A percentile compares a stretch with the other conserved stretches of the same genome.
Conservation (phyloP, 805 yeast genomes). For the Candida vaughaniae region DNA sequence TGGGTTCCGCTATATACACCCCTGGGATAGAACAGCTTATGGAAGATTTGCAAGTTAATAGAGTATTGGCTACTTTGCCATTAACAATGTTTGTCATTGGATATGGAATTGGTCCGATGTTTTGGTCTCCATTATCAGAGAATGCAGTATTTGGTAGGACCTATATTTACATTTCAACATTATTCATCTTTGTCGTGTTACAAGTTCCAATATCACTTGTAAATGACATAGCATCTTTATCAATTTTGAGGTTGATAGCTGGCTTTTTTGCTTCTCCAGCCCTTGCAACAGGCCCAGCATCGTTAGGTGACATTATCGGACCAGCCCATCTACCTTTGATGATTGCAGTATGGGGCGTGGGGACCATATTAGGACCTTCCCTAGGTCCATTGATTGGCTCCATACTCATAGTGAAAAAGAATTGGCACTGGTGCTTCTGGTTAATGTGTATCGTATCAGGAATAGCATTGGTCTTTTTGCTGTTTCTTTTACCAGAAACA, state of each 20-base stretch:
- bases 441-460: constrained; percentile 33
- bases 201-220: constrained; percentile 59
- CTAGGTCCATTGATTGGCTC: constrained; percentile 59
- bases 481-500: constrained; percentile 50
- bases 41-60: constrained; percentile 44
- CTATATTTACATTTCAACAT: constrained; percentile 46
- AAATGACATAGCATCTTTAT: constrained; percentile 49
- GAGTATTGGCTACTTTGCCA: constrained; percentile 49
- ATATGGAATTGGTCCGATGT: constrained; percentile 61
- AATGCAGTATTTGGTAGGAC: constrained; percentile 55
- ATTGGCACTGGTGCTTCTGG: constrained; percentile 49
- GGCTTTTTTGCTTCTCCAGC: constrained; percentile 59
- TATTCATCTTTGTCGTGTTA: constrained; percentile 48
- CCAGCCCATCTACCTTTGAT: constrained; percentile 45
- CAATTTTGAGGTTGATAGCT: constrained; percentile 50
- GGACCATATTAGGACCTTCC: constrained; percentile 54
- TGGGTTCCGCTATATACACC: constrained; percentile 56
- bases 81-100: constrained; percentile 58
- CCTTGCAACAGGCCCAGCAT: constrained; percentile 62
- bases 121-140: constrained; percentile 61
- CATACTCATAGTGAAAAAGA: constrained; percentile 33
- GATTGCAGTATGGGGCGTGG: constrained; percentile 52
- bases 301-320: constrained; percentile 48
- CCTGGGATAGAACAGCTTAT: constrained; percentile 50
- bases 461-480: constrained; percentile 19